phyloP scores from a whole-genome alignment of 768 basidiomycete genomes.

The Suillus discolor region DNA sequence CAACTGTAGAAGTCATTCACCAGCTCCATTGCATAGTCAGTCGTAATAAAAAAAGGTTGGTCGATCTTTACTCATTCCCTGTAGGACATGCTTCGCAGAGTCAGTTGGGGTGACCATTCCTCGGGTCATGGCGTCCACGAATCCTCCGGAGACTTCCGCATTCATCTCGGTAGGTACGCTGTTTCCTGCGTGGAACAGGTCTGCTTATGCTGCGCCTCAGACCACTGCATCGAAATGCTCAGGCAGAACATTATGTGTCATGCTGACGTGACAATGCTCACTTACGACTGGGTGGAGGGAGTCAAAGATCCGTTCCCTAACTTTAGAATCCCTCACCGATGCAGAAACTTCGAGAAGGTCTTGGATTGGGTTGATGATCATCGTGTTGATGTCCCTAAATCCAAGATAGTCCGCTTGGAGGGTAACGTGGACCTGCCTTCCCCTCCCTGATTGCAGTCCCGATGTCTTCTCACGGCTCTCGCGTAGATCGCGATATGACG shows the following conservation, averaged over 20 bases:
- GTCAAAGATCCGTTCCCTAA: neutral
- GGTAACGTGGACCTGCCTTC: neutral
- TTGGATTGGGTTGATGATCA: neutral
- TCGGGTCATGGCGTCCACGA: neutral
- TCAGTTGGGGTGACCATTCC: neutral
- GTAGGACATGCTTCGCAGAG: neutral
- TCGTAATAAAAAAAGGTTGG: neutral
- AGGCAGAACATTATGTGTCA: neutral
- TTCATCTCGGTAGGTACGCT: neutral
- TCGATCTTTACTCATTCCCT: neutral
- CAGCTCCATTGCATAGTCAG: neutral
- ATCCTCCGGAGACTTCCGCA: neutral
- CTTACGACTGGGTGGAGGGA: neutral
- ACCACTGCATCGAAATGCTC: neutral
- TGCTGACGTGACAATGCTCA: neutral
- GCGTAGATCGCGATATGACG: neutral
- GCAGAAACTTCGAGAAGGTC: neutral
- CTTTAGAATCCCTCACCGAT: neutral
- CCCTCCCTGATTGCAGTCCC: neutral
- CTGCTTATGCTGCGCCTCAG: neutral
- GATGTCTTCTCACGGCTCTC: neutral
- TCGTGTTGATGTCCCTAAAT: neutral
- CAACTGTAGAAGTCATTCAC: neutral
- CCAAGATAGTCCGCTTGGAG: neutral
- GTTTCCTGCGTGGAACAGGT: neutral